A percentile compares a stretch with the other conserved stretches of the same genome.
Conservation (phyloP, 805 yeast species). For the Myxozyma neglecta region DNA sequence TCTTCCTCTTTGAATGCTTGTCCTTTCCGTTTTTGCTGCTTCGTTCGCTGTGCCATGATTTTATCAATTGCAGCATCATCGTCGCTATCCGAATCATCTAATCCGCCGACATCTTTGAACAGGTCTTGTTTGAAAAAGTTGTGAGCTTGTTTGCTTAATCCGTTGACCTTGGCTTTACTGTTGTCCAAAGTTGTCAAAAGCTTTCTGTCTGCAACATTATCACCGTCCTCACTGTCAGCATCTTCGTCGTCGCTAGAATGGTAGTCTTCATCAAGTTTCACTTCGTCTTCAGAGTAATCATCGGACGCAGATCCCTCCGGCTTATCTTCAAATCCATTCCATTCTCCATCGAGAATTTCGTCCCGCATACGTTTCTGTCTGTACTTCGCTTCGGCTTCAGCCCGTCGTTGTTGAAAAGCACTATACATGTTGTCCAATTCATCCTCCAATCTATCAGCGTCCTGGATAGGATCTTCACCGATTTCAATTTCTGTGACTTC, state of each 20-base stretch:
- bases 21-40: conserved; percentile 2
- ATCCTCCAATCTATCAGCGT: conserved; percentile 61
- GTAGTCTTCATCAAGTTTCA: conserved; percentile 39
- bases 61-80: conserved; percentile 30
- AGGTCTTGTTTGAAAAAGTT: conserved; percentile 44
- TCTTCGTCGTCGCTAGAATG: conserved; percentile 29
- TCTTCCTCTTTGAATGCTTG: neutral
- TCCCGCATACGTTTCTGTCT: conserved; percentile 55
- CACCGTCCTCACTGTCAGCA: conserved; percentile 37
- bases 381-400: conserved; percentile 49
- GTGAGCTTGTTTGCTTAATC: conserved; percentile 41
- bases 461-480: conserved; percentile 35
- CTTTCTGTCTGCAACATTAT: conserved; percentile 28
- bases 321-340: conserved; percentile 48
- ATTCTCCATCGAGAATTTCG: conserved; percentile 49
- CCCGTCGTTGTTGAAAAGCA: conserved; percentile 53
- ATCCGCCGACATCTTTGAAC: conserved; percentile 38
- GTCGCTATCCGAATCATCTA: conserved; percentile 35
- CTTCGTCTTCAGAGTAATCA: conserved; percentile 38
- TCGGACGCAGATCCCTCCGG: conserved; percentile 32
- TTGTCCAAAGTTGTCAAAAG: conserved; percentile 29
- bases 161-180: conserved; percentile 33
- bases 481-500: conserved; percentile 22
- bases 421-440: conserved; percentile 74
- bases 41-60: conserved; percentile 16